Base-by-base conservation (phyloP, 2,329 filamentous ascomycete genomes). In the Harringtonia lauricola region DNA sequence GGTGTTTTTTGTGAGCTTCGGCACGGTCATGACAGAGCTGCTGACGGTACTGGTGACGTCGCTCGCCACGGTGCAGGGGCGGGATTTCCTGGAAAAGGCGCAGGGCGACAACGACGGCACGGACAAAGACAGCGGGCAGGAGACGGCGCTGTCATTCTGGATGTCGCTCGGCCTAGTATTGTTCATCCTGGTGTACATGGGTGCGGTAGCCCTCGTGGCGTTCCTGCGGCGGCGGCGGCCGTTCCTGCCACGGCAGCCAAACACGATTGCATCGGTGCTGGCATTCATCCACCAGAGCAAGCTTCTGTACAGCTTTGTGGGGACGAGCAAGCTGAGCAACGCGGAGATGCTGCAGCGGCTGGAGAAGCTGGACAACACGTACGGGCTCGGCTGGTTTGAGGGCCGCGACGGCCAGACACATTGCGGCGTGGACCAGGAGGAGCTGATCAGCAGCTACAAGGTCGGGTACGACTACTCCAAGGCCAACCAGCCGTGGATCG, bases 201-300 rank as follows among this genome's bases (percentile, higher is more conserved):
- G 70, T 44, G 52, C 69, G 21, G 72, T 83, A 19, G 74, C 81
- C 1, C 59, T 62, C 1, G 54, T 79, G 2, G 79, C 83, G 17
- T 82, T 83, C 54, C 45, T 67, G 17, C 71, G 74, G 2, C 75
- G 84, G 14, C 70, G 79, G 1, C 75, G 79, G 44, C 75, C 83
- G 3, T 88, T 89, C 59, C 65, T 89, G 44, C 85, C 85, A 1
- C 74, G 85, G 5, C 82, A 88, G 64, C 83, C 84, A 4, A 86
- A 81, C 53, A 87, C 83, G 18, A 88, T 90, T 52, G 79, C 83
- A 2, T 80, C 76, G 36, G 76, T 88, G 42, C 67, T 90, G 43
- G 83, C 82, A 0, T 89, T 83, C 55, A 83, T 89, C 47, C 81
- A 89, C 60, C 83, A 87, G 63, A 82, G 75, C 59, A 84, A 83